Evolutionary conservation across 208 protist genomes (phyloP).

Genomic region (Acanthamoeba divionensis): DNA sequence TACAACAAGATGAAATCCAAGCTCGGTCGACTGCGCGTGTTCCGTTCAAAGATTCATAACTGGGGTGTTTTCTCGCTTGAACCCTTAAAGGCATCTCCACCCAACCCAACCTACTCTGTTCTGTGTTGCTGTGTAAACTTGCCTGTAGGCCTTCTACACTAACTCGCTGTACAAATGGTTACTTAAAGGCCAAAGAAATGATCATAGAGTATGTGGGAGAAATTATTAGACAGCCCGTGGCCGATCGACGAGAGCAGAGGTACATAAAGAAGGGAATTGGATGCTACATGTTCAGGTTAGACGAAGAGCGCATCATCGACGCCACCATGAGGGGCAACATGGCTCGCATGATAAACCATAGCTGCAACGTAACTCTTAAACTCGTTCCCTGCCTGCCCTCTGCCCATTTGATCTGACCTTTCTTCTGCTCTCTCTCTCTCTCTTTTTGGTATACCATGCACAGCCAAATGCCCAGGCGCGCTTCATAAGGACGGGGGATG

Average conservation of each 20-base stretch:
- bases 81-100: conserved; percentile 70
- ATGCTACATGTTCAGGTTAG: conserved; percentile 81
- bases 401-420: too few relatives aligned
- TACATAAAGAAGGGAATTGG: conserved; percentile 77
- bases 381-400: too few relatives aligned
- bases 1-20: conserved; percentile 58
- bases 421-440: too few relatives aligned
- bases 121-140: background rate
- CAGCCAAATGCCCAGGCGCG: too few relatives aligned
- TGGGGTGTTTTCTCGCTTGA: conserved; percentile 81
- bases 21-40: conserved; percentile 77
- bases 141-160: background rate
- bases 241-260: conserved; percentile 74
- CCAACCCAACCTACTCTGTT: background rate
- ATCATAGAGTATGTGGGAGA: conserved; percentile 80
- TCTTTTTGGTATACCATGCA: too few relatives aligned
- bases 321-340: conserved; percentile 82
- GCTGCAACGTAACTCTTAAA: conserved; percentile 82
- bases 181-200: conserved; percentile 79
- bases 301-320: conserved; percentile 82
- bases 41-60: conserved; percentile 77
- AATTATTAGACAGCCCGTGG: conserved; percentile 74
- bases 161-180: background rate
- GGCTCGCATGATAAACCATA: conserved; percentile 89
- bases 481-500: too few relatives aligned